Base-by-base conservation (phyloP, 257 asterid species). In the Solanum etuberosum region DNA sequence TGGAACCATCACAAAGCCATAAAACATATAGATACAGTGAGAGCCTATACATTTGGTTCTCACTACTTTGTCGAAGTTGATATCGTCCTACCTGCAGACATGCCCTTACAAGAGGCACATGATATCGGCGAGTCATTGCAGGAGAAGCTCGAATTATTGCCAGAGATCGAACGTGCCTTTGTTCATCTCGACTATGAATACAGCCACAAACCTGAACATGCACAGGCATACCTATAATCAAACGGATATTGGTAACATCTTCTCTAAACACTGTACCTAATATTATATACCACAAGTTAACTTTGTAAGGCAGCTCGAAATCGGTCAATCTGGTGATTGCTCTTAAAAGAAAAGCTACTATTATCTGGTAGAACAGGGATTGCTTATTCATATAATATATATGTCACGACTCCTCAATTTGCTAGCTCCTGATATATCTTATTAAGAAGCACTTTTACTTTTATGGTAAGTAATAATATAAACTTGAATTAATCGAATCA, bases 1-100 rank as follows among this genome's bases (percentile, higher is more conserved):
- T 92, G 94, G 93, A 92, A 92, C 72, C 94, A 92, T 88, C 94
- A 92, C 89, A 90, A 90, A 88, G 89, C 92, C 84, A 88, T 92
- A 89, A 88, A 91, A 67, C 94, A 92, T 88, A 92, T 92, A 6
- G 94, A 92, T 83, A 92, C 94, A 0, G 93, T 92, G 57, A 76
- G 93, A 88, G 94, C 93, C 25, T 92, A 92, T 84, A 92, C 94
- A 63, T 92, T 92, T 51, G 93, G 94, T 84, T 92, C 93, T 10
- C 92, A 91, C 89, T 92, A 91, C 89, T 92, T 92, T 54, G 94
- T 91, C 1, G 94, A 92, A 89, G 94, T 92, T 70, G 94, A 92
- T 83, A 91, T 92, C 32, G 94, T 92, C 86, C 83, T 92, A 88
- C 91, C 94, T 2, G 91, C 91, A 2, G 73, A 87, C 89, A 91